Percentiles rank a stretch among this genome's conserved stretches.
phyloP scores from a whole-genome alignment of 2,329 filamentous ascomycete genomes.

The Exophiala alcalophila region DNA sequence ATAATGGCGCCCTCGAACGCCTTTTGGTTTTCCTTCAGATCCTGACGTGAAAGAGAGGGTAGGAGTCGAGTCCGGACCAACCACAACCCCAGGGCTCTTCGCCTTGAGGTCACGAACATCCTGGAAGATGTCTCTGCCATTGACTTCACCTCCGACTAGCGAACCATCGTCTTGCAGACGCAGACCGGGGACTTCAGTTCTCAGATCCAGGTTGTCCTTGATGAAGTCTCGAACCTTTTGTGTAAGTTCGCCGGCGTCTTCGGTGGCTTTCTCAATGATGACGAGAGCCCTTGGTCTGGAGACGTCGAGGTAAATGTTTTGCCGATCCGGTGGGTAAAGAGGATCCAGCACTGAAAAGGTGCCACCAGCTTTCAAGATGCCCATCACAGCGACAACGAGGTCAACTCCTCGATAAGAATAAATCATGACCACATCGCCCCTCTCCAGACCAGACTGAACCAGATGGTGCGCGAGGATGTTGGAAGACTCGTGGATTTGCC shows the following conservation, averaged over 20 bases:
- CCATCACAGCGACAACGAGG: conserved; percentile 76
- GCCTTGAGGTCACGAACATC: conserved; percentile 52
- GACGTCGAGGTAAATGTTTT: conserved; percentile 80
- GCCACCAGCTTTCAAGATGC: conserved; percentile 59
- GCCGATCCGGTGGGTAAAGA: conserved; percentile 73
- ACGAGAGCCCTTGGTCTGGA: conserved; percentile 70
- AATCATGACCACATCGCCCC: conserved; percentile 90
- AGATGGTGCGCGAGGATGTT: conserved; percentile 79
- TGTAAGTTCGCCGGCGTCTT: conserved; percentile 63
- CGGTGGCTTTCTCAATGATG: conserved; percentile 67
- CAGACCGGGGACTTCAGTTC: conserved; percentile 71
- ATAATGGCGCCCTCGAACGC: conserved; percentile 83
- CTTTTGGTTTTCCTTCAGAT: conserved; percentile 75
- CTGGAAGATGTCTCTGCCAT: conserved; percentile 67
- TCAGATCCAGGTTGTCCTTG: conserved; percentile 66
- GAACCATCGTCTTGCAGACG: conserved; percentile 67
- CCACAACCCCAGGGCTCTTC: conserved; percentile 65
- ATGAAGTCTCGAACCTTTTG: conserved; percentile 66
- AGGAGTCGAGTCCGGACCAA: conserved; percentile 80
- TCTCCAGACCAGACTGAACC: conserved; percentile 65
- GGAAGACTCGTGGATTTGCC: conserved; percentile 79
- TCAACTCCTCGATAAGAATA: conserved; percentile 81
- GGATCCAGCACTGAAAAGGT: conserved; percentile 69
- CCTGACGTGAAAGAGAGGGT: conserved; percentile 74
- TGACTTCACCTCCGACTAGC: conserved; percentile 64